Conservation (phyloP, 1,284 basidiomycete genomes). For the Cutaneotrichosporon cavernicola region DNA sequence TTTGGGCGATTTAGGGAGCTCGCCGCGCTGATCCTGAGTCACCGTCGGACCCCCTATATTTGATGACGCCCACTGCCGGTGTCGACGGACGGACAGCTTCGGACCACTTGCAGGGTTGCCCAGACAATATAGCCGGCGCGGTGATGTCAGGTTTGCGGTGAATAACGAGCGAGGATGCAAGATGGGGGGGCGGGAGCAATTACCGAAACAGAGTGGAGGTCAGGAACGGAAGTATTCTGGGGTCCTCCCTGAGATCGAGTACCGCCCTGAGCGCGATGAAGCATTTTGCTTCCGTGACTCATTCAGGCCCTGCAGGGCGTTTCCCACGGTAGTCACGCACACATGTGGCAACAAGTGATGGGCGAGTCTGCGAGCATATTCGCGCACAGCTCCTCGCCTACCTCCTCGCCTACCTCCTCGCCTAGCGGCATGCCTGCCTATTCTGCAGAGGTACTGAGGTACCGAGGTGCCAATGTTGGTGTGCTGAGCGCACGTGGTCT, state of each 20-base stretch:
- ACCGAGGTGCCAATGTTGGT: no score
- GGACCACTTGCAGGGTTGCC: neutral
- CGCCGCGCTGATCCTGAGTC: neutral
- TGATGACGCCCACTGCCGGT: neutral
- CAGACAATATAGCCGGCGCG: neutral
- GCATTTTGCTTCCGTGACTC: neutral
- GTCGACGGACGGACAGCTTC: neutral
- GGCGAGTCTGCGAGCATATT: neutral
- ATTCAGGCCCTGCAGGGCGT: neutral
- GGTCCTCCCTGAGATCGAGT: neutral
- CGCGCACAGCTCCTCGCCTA: neutral
- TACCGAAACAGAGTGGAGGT: neutral
- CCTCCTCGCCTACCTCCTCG: no score
- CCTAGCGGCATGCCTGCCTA: neutral
- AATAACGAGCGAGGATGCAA: no score
- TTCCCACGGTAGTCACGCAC: neutral
- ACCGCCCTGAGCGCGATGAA: neutral
- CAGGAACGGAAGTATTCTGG: neutral
- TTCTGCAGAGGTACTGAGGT: no score
- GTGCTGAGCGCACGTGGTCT: no score
- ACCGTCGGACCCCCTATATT: neutral
- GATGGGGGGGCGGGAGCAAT: no score
- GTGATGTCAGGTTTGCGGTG: no score
- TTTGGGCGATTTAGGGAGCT: no score
- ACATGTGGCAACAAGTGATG: no score